phyloP scores from a whole-genome alignment of 768 basidiomycete species.

The Tricholoma furcatifolium region DNA sequence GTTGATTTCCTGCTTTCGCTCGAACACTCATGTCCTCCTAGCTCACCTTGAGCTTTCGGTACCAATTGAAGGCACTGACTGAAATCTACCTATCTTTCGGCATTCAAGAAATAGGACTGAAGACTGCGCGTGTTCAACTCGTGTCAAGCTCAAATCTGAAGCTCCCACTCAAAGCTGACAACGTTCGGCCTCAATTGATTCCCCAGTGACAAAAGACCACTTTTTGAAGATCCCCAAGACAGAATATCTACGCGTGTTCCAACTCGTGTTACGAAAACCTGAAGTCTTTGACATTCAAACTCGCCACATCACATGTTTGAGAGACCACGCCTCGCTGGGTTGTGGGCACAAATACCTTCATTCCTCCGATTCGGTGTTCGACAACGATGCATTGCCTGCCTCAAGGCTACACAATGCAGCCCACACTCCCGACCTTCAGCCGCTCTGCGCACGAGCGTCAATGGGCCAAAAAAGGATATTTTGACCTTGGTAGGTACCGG shows the following conservation, averaged over 20 bases:
- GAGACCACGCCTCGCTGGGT: conserved; percentile 2
- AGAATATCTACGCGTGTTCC: not conserved
- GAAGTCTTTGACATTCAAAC: not conserved
- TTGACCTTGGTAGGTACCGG: not conserved
- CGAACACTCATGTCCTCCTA: too few relatives aligned
- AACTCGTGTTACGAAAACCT: not conserved
- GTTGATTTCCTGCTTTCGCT: too few relatives aligned
- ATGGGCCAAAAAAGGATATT: not conserved
- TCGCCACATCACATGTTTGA: conserved; percentile 10
- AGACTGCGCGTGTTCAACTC: too few relatives aligned
- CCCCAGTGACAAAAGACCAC: too few relatives aligned
- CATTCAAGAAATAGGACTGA: too few relatives aligned
- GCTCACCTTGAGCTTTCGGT: too few relatives aligned
- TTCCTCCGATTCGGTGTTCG: conserved; percentile 8
- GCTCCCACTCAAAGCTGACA: not conserved
- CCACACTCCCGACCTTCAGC: not conserved
- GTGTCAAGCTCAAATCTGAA: too few relatives aligned
- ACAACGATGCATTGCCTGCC: not conserved
- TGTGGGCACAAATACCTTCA: not conserved
- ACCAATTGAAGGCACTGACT: too few relatives aligned
- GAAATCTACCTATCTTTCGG: too few relatives aligned
- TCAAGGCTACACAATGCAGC: not conserved
- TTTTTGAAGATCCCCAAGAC: not conserved
- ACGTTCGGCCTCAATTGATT: not conserved
- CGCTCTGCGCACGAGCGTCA: not conserved